Percentiles rank a stretch among this genome's conserved stretches.
Conservation (phyloP, 1,139 yeast species). For the Nakaseomyces sp. region DNA sequence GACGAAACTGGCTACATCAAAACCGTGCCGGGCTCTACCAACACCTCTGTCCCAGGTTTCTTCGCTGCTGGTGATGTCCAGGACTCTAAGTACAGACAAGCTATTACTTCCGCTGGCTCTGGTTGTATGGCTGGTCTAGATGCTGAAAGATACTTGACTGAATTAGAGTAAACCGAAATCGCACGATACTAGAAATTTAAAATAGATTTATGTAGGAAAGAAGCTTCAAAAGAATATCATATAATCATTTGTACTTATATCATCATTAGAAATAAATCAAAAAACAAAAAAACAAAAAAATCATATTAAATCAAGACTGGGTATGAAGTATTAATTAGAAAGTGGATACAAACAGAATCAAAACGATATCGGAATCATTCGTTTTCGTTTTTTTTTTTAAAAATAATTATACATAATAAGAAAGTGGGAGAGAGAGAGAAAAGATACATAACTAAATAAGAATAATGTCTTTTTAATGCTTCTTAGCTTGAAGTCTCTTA, state of each 20-base stretch:
- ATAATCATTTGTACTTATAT: too few species aligned
- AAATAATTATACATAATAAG: too few species aligned
- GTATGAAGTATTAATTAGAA: too few species aligned
- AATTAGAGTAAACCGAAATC: conserved; percentile 45
- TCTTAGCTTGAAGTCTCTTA: conserved; percentile 52
- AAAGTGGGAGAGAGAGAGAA: too few species aligned
- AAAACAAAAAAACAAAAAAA: too few species aligned
- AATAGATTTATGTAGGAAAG: background rate
- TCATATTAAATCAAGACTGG: too few species aligned
- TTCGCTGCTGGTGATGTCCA: conserved; percentile 99
- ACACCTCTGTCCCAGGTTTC: conserved; percentile 83
- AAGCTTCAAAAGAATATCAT: too few species aligned
- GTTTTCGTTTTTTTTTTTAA: too few species aligned
- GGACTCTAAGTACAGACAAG: conserved; percentile 95
- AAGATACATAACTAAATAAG: background rate
- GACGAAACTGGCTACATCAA: conserved; percentile 83
- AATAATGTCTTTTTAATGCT: conserved; percentile 10
- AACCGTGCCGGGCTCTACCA: conserved; percentile 81
- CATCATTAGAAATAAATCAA: too few species aligned
- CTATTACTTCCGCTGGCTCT: conserved; percentile 97
- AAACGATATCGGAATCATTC: too few species aligned
- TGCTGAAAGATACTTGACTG: conserved; percentile 75
- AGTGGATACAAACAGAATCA: too few species aligned
- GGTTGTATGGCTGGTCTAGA: conserved; percentile 99
- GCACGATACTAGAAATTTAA: too few species aligned